Percentiles rank a stretch among this genome's conserved stretches.
These are phyloP conservation scores for Ogataea haglerorum DNA, from an alignment of 805 yeast genomes.

Conservation along the genomic window DNA sequence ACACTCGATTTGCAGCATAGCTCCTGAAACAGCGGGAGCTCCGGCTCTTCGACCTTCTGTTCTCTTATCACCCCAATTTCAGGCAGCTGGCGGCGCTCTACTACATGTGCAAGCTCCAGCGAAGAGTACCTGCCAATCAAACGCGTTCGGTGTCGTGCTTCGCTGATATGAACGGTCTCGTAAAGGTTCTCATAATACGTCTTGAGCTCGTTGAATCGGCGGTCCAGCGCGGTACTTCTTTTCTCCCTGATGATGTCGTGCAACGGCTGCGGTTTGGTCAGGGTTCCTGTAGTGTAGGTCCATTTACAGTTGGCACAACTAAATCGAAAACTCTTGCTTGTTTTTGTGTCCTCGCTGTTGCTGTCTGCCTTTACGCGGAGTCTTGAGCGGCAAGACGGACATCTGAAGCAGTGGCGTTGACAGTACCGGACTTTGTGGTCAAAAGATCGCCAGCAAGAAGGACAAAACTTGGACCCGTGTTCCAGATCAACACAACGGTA, in stretches of 20 bases:
- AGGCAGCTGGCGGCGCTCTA: constrained; percentile 9
- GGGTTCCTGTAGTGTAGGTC: constrained; percentile 34
- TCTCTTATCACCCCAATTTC: neutral
- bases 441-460: constrained; percentile 22
- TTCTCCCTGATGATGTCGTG: constrained; percentile 26
- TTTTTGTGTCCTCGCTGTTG: constrained; percentile 6
- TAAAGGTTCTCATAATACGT: constrained; percentile 19
- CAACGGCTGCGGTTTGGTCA: constrained; percentile 42
- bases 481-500: constrained; percentile 25
- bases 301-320: constrained; percentile 37
- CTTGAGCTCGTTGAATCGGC: constrained; percentile 13
- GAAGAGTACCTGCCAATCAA: constrained; percentile 16
- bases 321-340: constrained; percentile 37
- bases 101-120: constrained; percentile 22
- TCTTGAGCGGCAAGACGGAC: constrained; percentile 31
- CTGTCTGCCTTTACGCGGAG: constrained; percentile 19
- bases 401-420: constrained; percentile 32
- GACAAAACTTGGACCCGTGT: constrained; percentile 26
- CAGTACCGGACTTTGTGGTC: constrained; percentile 20
- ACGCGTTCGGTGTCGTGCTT: constrained; percentile 11
- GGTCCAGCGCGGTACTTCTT: constrained; percentile 6
- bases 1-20: constrained; percentile 15
- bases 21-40: constrained; percentile 20
- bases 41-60: neutral
- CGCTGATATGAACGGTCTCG: constrained; percentile 14